These are phyloP conservation scores for Larix sibirica DNA, from an alignment of 83 land plant genomes.

Conservation along the genomic window DNA sequence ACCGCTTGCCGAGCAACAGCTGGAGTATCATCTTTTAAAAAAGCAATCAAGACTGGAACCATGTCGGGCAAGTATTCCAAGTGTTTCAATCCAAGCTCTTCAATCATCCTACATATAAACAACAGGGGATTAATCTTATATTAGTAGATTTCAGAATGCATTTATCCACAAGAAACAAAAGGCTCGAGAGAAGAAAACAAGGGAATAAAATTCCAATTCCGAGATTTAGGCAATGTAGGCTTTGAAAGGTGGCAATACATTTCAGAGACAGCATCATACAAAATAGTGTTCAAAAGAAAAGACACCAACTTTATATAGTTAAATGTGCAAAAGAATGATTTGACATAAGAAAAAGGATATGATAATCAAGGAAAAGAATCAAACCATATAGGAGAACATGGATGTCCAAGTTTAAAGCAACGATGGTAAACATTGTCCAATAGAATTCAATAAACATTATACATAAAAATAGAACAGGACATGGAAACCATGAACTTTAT, in stretches of 20 bases:
- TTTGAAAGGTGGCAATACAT: neutral
- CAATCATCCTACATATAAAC: slow-evolving; percentile 66
- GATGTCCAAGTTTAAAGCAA: no score
- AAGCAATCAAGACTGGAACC: slow-evolving; percentile 66
- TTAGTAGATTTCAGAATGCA: neutral
- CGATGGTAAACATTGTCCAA: no score
- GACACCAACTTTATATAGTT: no score
- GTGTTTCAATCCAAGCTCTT: slow-evolving; percentile 78
- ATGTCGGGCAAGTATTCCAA: slow-evolving; percentile 67
- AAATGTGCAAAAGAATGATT: no score
- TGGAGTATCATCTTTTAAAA: slow-evolving; percentile 76
- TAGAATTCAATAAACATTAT: no score
- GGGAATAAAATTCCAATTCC: neutral
- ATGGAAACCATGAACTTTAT: no score
- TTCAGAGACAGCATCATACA: no score
- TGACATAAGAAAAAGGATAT: no score
- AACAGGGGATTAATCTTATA: neutral
- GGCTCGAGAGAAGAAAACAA: neutral
- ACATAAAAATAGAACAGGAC: no score
- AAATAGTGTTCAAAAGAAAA: no score
- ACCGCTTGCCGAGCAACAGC: slow-evolving; percentile 94
- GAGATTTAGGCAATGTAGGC: neutral
- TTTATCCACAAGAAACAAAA: neutral
- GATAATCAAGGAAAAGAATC: no score
- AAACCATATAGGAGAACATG: no score